Evolutionary conservation across 352 stramenopile genomes (phyloP), one percentile per base, ranked within the genome.

Genomic region (Phytophthora vignae): DNA sequence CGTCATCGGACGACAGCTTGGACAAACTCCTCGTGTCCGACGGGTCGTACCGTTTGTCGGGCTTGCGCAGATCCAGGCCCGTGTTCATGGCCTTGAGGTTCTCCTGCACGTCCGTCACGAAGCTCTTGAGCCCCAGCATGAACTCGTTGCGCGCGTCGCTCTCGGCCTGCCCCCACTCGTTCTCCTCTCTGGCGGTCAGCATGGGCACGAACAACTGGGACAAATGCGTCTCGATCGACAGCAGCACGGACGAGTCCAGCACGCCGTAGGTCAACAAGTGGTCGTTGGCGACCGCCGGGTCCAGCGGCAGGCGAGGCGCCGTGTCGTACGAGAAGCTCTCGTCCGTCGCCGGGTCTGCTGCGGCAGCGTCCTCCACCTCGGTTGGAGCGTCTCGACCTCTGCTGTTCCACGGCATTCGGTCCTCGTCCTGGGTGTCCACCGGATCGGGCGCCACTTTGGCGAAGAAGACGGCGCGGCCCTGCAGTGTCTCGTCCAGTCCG

Each of bases 1-100:
- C 68, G 40, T 97, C 84, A 64, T 95, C 87, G 0, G 82, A 70
- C n/a, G 89, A 89, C 8, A 91, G 69, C 25, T 80, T 84, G 40
- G 78, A 95, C n/a, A 93, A 71, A 49, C 76, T 93, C 27, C 78
- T 83, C n/a, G 81, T 80, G 65, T 94, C 85, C 44, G 72, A 87
- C 6, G 84, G 70, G 58, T 95, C 87, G 58, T 94, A 95, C 40
- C 79, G 74, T 61, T 93, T 93, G 69, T 98, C 87, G 7, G 93
- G 90, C 61, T 97, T 96, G 15, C 84, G 85, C 50, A 98, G 70
- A 61, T 98, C 92, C 2, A 98, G 78, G 0, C 92, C 93, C 2
- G 90, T 93, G 61, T 77, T 94, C 79, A 98, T 94, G 44, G 83
- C 91, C 69, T 97, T 97, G 31, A 98, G 71, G 67, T 94, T 96